A percentile compares a stretch with the other conserved stretches of the same genome.
Conservation (phyloP, 129 eudicot species). For the Daucus carota region DH1_v3.0 NC_030389.2:1443001-1443500, state of each 20-base stretch:
- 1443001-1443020: too few species aligned
- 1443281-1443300: constrained; percentile 66
- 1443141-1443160: neutral
- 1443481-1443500: constrained; percentile 59
- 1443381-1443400: constrained; percentile 72
- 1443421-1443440: constrained; percentile 51
- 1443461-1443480: constrained; percentile 45
- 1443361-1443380: constrained; percentile 87
- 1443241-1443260: constrained; percentile 70
- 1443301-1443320: constrained; percentile 67
- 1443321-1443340: constrained; percentile 68
- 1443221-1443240: constrained; percentile 35
- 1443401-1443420: constrained; percentile 74
- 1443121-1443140: neutral
- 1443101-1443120: neutral
- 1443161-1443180: neutral
- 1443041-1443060: too few species aligned
- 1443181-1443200: too few species aligned
- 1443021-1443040: too few species aligned
- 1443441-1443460: constrained; percentile 47
- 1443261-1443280: constrained; percentile 51
- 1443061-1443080: too few species aligned
- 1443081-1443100: neutral
- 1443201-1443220: constrained; percentile 27
- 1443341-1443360: constrained; percentile 70